These are phyloP conservation scores for Adansonia gregorii DNA, from an alignment of 441 rosid genomes.

Conservation along the genomic window DNA sequence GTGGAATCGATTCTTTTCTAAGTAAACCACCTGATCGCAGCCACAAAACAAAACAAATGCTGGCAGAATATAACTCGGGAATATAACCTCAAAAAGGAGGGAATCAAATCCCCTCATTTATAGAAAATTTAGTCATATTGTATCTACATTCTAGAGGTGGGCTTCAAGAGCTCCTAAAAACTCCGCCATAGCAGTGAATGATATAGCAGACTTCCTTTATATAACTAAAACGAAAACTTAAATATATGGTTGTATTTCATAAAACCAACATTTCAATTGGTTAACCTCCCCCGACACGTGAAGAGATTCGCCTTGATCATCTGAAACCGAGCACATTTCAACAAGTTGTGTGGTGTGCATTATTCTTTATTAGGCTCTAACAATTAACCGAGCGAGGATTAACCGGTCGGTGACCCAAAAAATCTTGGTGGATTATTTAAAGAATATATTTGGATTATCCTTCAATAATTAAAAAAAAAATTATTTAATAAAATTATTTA, in stretches of 20 bases:
- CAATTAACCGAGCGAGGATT: too few species aligned
- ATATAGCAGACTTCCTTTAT: not conserved
- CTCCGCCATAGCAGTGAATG: not conserved
- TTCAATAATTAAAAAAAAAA: too few species aligned
- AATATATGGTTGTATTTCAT: not conserved
- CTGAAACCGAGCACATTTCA: not conserved
- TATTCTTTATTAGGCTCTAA: too few species aligned
- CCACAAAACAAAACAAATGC: not conserved
- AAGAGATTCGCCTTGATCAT: not conserved
- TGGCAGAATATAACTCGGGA: not conserved
- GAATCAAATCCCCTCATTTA: not conserved
- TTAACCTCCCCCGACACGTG: not conserved
- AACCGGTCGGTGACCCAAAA: too few species aligned
- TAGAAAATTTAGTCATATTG: not conserved
- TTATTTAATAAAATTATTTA: too few species aligned
- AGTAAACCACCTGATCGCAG: not conserved
- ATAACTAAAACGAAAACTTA: not conserved
- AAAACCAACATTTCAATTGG: not conserved
- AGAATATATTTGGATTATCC: too few species aligned
- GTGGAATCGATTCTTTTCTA: constrained; percentile 3
- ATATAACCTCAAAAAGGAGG: not conserved
- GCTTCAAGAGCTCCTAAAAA: not conserved
- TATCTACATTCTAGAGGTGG: not conserved
- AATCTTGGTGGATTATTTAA: too few species aligned
- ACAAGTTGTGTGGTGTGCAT: not conserved